Evolutionary conservation across 352 stramenopile species (phyloP).

Genomic region (Halophytophthora batemanensis): DNA sequence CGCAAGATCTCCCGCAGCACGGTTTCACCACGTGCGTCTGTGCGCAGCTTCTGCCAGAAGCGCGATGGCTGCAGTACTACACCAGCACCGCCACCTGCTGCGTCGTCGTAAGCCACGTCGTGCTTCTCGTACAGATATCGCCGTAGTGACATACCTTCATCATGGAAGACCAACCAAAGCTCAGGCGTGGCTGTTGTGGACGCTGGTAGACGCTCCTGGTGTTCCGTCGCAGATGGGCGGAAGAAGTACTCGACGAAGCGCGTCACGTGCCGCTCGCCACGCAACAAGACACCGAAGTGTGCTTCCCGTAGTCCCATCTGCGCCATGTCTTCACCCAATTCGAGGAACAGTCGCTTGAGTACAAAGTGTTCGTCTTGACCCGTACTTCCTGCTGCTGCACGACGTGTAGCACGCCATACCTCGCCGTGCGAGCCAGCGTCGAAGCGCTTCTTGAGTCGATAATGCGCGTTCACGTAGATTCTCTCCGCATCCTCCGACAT

Average conservation of each 20-base stretch:
- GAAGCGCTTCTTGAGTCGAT: constrained; percentile 77
- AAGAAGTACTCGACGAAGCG: constrained; percentile 91
- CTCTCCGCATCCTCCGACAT: constrained; percentile 44
- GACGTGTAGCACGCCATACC: constrained; percentile 60
- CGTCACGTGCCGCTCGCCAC: constrained; percentile 56
- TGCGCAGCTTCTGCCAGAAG: constrained; percentile 77
- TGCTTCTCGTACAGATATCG: constrained; percentile 83
- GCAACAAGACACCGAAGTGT: constrained; percentile 66
- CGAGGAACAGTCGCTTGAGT: constrained; percentile 84
- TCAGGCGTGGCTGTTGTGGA: constrained; percentile 29
- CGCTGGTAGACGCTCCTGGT: constrained; percentile 9
- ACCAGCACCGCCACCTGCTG: constrained; percentile 14
- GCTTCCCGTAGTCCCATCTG: constrained; percentile 81
- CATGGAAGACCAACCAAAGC: constrained; percentile 89
- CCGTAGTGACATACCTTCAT: constrained; percentile 86
- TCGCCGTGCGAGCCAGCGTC: constrained; percentile 83
- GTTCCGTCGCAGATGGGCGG: constrained; percentile 25
- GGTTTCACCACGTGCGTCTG: constrained; percentile 44
- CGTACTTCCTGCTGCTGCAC: constrained; percentile 10
- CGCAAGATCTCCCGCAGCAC: constrained; percentile 91
- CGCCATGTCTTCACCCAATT: constrained; percentile 56
- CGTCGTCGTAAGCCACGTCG: constrained; percentile 26
- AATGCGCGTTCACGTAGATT: constrained; percentile 74
- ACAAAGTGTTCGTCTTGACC: constrained; percentile 56
- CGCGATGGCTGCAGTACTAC: constrained; percentile 71